Base-by-base conservation (phyloP, 148 eudicot genomes). In the Gaultheria prostrata region DNA sequence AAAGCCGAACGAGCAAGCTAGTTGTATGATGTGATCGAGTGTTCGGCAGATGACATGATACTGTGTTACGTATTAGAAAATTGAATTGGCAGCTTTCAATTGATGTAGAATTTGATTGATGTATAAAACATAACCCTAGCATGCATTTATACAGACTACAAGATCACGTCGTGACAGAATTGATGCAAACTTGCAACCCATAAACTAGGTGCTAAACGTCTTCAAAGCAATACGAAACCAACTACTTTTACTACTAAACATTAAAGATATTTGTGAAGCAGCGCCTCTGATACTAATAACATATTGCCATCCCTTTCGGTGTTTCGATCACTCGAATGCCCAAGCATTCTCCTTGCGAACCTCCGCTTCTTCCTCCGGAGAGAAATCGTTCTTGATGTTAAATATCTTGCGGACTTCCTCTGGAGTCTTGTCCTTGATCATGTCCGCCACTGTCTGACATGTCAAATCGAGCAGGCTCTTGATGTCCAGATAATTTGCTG, bases 341-440 rank as follows among this genome's bases (percentile, higher is more conserved):
- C 91, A 91, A 6, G 89, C 91, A 78, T 93, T 92, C 88, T 92
- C 94, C 87, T 91, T 86, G 53, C 92, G 82, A 21, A 90, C 88
- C 78, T 91, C 92, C 84, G 87, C 95, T 78, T 91, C 92, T 65
- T 93, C 92, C 82, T 93, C 92, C 0, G 93, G 90, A 39, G 89
- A 87, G 90, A 87, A 89, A 83, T 91, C 92, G 39, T 89, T 89
- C 88, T 88, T 86, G 88, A 92, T 89, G 90, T 87, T 86, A 84
- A 92, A 92, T 0, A 88, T 89, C 90, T 89, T 90, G 83, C 92
- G 86, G 83, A 92, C 88, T 80, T 92, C 93, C 85, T 92, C 93
- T 2, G 93, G 93, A 10, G 92, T 89, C 91, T 92, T 92, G 3
- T 93, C 93, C 84, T 89, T 91, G 81, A 92, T 91, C 95, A 91